A percentile compares a stretch with the other conserved stretches of the same genome.
phyloP scores from a whole-genome alignment of 371 early-diverging fungal genomes.

The Syncephalastrum monosporum region DNA sequence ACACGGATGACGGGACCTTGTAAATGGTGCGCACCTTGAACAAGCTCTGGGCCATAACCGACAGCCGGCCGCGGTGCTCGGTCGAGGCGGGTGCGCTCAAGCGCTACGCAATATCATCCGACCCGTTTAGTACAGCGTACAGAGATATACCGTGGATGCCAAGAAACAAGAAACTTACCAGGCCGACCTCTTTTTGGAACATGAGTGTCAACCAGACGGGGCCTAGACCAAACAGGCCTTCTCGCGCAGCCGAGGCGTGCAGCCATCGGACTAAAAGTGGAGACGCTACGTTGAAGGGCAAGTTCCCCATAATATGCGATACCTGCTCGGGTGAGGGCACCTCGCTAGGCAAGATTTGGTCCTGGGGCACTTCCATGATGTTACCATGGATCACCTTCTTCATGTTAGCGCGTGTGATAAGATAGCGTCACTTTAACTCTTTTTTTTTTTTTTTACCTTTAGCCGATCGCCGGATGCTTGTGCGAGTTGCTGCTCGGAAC shows the following conservation, averaged over 20 bases:
- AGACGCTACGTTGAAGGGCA: constrained; percentile 80
- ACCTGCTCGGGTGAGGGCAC: too few relatives aligned
- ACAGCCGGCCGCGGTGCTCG: constrained; percentile 64
- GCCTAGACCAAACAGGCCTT: constrained; percentile 62
- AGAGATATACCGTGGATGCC: background rate
- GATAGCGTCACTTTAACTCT: background rate
- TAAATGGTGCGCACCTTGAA: constrained; percentile 68
- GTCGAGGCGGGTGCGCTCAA: constrained; percentile 58
- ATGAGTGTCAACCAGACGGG: constrained; percentile 75
- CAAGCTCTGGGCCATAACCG: constrained; percentile 73
- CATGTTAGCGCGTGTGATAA: background rate
- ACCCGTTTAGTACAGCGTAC: too few relatives aligned
- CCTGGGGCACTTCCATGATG: constrained; percentile 61
- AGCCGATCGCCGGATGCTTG: constrained; percentile 56
- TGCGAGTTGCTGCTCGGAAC: constrained; percentile 55
- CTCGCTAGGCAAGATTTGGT: constrained; percentile 32
- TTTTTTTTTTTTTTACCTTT: constrained; percentile 21
- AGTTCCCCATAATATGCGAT: constrained; percentile 70
- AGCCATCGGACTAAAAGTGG: constrained; percentile 78
- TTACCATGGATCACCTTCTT: constrained; percentile 60
- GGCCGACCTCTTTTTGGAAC: constrained; percentile 87
- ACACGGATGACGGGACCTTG: constrained; percentile 59
- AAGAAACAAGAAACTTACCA: constrained; percentile 32
- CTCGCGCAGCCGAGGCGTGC: constrained; percentile 46
- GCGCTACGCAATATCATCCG: constrained; percentile 32